Percentiles rank a stretch among this genome's conserved stretches.
Conservation (phyloP, 139 green algal species). For the Yamagishiella unicocca region DNA sequence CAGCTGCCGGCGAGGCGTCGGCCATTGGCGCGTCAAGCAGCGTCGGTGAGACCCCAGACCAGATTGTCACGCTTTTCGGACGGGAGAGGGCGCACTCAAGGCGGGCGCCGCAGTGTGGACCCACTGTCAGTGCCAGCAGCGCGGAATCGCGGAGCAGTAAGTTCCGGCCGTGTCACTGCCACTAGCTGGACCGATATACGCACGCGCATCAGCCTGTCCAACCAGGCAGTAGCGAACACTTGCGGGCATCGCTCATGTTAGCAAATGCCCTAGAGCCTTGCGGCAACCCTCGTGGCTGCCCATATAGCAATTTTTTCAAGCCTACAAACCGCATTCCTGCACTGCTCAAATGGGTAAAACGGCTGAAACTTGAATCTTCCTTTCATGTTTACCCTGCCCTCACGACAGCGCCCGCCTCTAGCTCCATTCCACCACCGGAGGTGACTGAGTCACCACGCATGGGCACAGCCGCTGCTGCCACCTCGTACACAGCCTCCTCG, state of each 20-base stretch:
- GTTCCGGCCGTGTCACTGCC: too few relatives aligned
- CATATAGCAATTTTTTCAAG: too few relatives aligned
- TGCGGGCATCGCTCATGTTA: too few relatives aligned
- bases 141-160: slow-evolving; percentile 30
- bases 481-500: background rate
- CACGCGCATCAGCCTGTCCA: too few relatives aligned
- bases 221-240: too few relatives aligned
- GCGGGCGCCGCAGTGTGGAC: background rate
- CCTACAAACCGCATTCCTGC: too few relatives aligned
- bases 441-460: slow-evolving; percentile 22
- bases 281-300: too few relatives aligned
- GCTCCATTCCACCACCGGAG: slow-evolving; percentile 35
- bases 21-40: background rate
- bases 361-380: too few relatives aligned
- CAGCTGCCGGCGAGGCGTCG: background rate
- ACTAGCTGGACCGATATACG: too few relatives aligned
- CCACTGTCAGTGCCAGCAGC: background rate
- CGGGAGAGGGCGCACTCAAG: background rate
- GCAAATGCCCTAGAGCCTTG: too few relatives aligned
- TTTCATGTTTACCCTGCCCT: too few relatives aligned
- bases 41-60: background rate
- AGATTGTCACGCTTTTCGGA: slow-evolving; percentile 14
- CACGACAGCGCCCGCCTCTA: background rate
- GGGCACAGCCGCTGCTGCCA: background rate
- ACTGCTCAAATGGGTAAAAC: too few relatives aligned